A percentile compares a stretch with the other conserved stretches of the same genome.
These are phyloP conservation scores for Aspergillus fijiensis DNA, from an alignment of 2,329 filamentous ascomycete genomes.

Conservation along the genomic window DNA sequence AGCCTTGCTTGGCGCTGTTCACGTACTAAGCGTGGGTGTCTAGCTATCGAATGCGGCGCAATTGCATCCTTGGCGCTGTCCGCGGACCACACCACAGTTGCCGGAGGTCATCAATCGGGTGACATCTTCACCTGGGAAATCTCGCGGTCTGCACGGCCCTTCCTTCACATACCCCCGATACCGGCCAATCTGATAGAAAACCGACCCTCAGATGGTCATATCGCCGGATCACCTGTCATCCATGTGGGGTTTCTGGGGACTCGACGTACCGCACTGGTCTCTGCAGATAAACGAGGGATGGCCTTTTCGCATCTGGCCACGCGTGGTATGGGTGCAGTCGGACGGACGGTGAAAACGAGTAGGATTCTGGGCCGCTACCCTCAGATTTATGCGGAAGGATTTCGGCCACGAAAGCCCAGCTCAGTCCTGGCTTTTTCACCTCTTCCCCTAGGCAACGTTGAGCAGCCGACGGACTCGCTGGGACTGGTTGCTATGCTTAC, in stretches of 20 bases:
- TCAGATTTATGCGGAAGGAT: constrained; percentile 58
- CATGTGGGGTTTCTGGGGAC: constrained; percentile 95
- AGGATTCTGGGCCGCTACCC: constrained; percentile 91
- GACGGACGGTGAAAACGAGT: constrained; percentile 81
- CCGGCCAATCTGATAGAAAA: constrained; percentile 64
- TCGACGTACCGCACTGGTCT: constrained; percentile 89
- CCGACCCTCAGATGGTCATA: constrained; percentile 75
- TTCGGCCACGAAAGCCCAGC: constrained; percentile 80
- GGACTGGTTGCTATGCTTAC: constrained; percentile 94
- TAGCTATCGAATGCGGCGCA: constrained; percentile 85
- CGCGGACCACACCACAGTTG: constrained; percentile 88
- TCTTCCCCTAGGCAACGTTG: constrained; percentile 88
- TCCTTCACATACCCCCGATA: constrained; percentile 80
- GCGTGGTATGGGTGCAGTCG: constrained; percentile 81
- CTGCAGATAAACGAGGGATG: constrained; percentile 93
- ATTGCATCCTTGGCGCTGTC: constrained; percentile 87
- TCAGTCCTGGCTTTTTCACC: constrained; percentile 91
- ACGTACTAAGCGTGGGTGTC: neutral
- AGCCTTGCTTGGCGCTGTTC: neutral
- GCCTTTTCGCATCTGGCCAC: constrained; percentile 96
- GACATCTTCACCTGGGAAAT: constrained; percentile 98
- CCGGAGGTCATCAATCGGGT: constrained; percentile 83
- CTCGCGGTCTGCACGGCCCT: constrained; percentile 75
- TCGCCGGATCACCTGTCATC: constrained; percentile 72
- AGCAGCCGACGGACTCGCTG: constrained; percentile 81